Conservation (phyloP, 441 rosid species). For the Populus tomentosa region DNA sequence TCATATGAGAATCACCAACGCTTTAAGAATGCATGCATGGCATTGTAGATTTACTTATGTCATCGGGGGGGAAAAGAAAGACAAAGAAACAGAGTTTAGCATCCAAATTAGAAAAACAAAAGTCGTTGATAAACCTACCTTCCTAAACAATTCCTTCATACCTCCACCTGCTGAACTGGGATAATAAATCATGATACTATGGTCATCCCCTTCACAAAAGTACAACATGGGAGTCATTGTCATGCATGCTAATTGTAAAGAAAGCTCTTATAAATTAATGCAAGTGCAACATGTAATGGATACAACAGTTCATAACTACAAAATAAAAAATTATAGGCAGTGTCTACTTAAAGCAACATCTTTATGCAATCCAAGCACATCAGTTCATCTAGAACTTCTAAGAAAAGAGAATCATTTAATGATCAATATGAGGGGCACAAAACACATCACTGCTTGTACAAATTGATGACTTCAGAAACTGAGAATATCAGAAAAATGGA, state of each 20-base stretch:
- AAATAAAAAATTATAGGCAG: not conserved
- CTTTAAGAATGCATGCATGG: not conserved
- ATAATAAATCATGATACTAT: conserved; percentile 97
- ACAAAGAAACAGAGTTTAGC: not conserved
- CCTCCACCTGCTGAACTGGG: conserved; percentile 99
- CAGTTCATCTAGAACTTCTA: not conserved
- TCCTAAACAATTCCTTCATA: conserved; percentile 98
- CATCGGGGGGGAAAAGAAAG: not conserved
- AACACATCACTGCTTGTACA: not conserved
- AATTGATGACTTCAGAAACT: not conserved
- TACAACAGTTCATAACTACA: not conserved
- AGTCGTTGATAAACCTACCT: conserved; percentile 45
- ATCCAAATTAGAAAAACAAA: conserved; percentile 5
- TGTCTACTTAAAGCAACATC: not conserved
- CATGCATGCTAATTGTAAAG: conserved; percentile 18
- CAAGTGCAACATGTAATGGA: not conserved
- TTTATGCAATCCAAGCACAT: not conserved
- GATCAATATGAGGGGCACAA: not conserved
- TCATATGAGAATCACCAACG: not conserved
- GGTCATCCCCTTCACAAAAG: conserved; percentile 80
- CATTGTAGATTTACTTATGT: not conserved
- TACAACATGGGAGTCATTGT: conserved; percentile 19
- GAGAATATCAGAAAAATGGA: not conserved
- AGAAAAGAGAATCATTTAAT: not conserved
- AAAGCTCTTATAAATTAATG: conserved; percentile 8